These are phyloP conservation scores for Cercophora samala DNA, from an alignment of 495 filamentous ascomycete species.

Conservation along the genomic window DNA sequence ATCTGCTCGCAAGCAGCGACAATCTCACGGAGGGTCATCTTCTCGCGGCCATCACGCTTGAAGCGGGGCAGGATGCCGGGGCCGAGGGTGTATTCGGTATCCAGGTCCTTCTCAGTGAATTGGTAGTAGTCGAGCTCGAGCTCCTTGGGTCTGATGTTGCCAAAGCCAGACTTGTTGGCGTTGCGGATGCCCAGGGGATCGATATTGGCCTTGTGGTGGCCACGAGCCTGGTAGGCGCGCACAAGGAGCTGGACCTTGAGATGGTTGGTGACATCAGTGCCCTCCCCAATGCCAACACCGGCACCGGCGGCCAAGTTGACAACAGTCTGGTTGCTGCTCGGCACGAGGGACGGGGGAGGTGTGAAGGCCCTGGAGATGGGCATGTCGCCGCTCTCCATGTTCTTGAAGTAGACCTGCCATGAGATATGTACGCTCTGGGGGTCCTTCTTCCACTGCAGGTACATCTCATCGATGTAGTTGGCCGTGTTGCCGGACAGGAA, in stretches of 20 bases:
- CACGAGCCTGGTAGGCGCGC: constrained; percentile 94
- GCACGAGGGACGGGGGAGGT: constrained; percentile 83
- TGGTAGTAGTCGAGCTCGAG: constrained; percentile 88
- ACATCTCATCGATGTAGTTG: constrained; percentile 99
- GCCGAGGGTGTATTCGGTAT: constrained; percentile 86
- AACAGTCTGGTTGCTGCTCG: constrained; percentile 69
- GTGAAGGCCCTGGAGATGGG: constrained; percentile 95
- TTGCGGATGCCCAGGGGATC: constrained; percentile 92
- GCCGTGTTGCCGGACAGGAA: constrained; percentile 93
- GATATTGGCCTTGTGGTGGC: constrained; percentile 96
- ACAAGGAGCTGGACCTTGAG: constrained; percentile 97
- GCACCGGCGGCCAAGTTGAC: constrained; percentile 70
- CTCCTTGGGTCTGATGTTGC: constrained; percentile 87
- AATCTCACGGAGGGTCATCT: constrained; percentile 96
- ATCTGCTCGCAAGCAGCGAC: constrained; percentile 88
- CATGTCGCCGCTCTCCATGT: constrained; percentile 98
- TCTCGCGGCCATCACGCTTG: constrained; percentile 77
- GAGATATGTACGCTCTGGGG: constrained; percentile 92
- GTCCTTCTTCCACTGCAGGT: constrained; percentile 92
- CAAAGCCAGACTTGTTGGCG: constrained; percentile 71
- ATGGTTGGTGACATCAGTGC: constrained; percentile 88
- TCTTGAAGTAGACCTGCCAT: constrained; percentile 99
- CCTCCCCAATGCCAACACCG: constrained; percentile 63
- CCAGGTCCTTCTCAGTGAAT: constrained; percentile 91
- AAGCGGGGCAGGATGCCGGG: constrained; percentile 96